Evolutionary conservation across 371 early-diverging fungal species (phyloP).

Genomic region (Mucor irregularis): DNA sequence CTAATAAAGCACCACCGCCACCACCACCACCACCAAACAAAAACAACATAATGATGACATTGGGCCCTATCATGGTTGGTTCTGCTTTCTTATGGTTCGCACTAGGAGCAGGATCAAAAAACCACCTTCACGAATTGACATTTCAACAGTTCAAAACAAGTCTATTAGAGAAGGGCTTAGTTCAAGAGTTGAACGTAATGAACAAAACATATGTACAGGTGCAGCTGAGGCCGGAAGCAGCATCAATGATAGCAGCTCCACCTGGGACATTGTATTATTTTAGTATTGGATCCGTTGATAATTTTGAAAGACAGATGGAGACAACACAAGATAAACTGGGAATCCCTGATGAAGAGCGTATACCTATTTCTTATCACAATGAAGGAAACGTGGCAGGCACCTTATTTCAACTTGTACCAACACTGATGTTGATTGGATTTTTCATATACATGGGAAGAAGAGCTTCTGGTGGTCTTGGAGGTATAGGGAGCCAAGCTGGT

Average conservation of each 20-base stretch:
- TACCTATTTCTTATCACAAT: constrained; percentile 87
- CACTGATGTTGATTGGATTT: constrained; percentile 84
- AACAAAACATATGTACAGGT: constrained; percentile 84
- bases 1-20: background rate
- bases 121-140: constrained; percentile 68
- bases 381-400: constrained; percentile 72
- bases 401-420: constrained; percentile 88
- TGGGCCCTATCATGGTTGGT: background rate
- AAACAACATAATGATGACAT: background rate
- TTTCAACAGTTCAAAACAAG: constrained; percentile 88
- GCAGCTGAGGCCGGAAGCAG: constrained; percentile 63
- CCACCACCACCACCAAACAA: background rate
- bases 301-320: constrained; percentile 89
- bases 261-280: constrained; percentile 59
- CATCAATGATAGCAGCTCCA: constrained; percentile 34
- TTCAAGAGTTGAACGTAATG: constrained; percentile 81
- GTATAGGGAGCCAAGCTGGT: constrained; percentile 62
- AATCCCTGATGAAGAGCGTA: constrained; percentile 84
- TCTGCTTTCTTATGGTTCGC: constrained; percentile 2
- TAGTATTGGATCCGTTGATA: constrained; percentile 91
- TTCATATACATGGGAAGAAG: constrained; percentile 83
- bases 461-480: constrained; percentile 55
- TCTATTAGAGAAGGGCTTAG: constrained; percentile 87
- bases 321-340: constrained; percentile 87
- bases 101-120: background rate